Conservation (phyloP, 495 filamentous ascomycete species). For the Sordaria brevicollis region DNA sequence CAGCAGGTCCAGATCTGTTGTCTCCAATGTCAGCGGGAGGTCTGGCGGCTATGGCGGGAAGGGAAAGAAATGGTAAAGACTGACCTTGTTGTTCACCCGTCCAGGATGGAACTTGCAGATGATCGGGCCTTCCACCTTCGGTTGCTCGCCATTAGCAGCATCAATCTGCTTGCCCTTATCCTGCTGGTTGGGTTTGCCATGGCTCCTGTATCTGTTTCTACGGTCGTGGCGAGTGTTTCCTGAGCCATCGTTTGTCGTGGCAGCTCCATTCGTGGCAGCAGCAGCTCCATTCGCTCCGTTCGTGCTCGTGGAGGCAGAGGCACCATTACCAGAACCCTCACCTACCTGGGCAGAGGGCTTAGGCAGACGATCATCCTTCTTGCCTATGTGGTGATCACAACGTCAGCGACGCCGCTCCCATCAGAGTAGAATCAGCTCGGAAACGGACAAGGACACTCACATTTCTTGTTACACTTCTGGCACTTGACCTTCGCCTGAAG, state of each 20-base stretch:
- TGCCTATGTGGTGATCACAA: not conserved
- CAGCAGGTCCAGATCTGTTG: conserved; percentile 5
- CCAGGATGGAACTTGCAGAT: conserved; percentile 4
- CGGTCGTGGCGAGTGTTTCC: too few relatives aligned
- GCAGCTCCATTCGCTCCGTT: too few relatives aligned
- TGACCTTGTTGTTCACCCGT: not conserved
- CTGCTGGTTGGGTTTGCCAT: not conserved
- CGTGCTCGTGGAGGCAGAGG: too few relatives aligned
- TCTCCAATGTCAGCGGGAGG: not conserved
- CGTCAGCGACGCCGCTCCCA: too few relatives aligned
- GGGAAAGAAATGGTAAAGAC: not conserved
- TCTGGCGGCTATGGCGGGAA: not conserved
- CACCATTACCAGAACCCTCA: not conserved
- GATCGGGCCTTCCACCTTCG: not conserved
- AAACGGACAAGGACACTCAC: too few relatives aligned
- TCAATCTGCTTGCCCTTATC: not conserved
- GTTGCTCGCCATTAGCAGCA: not conserved
- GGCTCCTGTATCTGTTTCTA: not conserved
- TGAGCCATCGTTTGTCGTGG: not conserved
- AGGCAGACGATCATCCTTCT: not conserved
- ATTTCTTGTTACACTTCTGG: not conserved
- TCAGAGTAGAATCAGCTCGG: too few relatives aligned
- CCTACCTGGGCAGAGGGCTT: not conserved
- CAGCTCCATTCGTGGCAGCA: too few relatives aligned
- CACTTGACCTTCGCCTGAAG: conserved; percentile 1